These are phyloP conservation scores for Eucalyptus guilfoylei DNA, from an alignment of 345 rosid genomes.

Conservation along the genomic window DNA sequence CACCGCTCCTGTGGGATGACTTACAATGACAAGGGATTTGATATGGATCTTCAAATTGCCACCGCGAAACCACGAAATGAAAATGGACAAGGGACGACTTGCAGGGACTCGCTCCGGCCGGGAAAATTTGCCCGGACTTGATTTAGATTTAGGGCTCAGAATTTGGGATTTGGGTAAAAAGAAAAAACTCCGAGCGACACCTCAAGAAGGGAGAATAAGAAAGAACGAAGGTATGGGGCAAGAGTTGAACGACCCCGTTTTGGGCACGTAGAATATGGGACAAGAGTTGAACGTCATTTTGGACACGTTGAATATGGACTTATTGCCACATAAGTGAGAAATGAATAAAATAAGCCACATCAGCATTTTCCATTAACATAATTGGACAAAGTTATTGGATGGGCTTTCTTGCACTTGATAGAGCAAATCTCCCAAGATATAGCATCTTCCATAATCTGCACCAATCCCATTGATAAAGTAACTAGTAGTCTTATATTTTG, in stretches of 20 bases:
- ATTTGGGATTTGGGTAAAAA: background rate
- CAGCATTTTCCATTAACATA: background rate
- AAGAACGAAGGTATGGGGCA: background rate
- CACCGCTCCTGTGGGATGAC: background rate
- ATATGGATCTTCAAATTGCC: background rate
- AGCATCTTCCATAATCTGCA: too few relatives aligned
- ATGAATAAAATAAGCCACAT: background rate
- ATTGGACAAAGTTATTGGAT: rapidly evolving
- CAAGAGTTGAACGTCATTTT: background rate
- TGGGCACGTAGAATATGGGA: background rate
- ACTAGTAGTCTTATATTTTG: too few relatives aligned
- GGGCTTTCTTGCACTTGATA: background rate
- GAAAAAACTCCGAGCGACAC: background rate
- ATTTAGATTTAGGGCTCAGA: background rate
- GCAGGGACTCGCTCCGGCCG: background rate
- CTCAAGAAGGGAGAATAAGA: background rate
- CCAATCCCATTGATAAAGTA: too few relatives aligned
- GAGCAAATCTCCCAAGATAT: too few relatives aligned
- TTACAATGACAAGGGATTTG: background rate
- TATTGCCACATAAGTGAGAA: background rate
- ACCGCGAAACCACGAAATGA: background rate
- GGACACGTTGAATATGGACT: background rate
- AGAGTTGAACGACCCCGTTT: background rate
- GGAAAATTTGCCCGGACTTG: background rate
- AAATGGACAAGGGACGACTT: background rate